These are phyloP conservation scores for Aphanomyces astaci DNA, from an alignment of 352 stramenopile species.

Conservation along the genomic window DNA sequence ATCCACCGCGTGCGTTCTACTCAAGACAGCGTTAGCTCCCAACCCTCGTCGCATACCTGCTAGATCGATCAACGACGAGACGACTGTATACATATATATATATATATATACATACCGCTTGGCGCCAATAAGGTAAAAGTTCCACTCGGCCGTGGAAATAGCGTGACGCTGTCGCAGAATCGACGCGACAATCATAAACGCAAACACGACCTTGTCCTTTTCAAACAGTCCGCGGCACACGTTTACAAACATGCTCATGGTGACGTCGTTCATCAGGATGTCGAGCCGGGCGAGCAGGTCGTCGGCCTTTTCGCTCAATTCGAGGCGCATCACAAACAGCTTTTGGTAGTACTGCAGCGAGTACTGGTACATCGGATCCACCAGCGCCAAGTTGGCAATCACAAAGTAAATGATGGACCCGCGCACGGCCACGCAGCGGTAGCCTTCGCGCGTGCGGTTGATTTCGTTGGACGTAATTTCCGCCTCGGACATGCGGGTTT, in stretches of 20 bases:
- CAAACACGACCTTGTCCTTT: slow-evolving; percentile 93
- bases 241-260: slow-evolving; percentile 90
- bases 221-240: slow-evolving; percentile 92
- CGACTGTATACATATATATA: too few species aligned
- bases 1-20: slow-evolving; percentile 21
- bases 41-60: too few species aligned
- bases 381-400: slow-evolving; percentile 84
- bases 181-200: slow-evolving; percentile 88
- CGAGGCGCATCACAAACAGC: slow-evolving; percentile 84
- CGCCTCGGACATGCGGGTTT: slow-evolving; percentile 81
- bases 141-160: slow-evolving; percentile 75
- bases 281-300: slow-evolving; percentile 71
- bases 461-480: slow-evolving; percentile 88
- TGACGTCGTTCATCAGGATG: slow-evolving; percentile 89
- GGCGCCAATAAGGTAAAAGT: slow-evolving; percentile 84
- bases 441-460: slow-evolving; percentile 84
- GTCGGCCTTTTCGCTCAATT: slow-evolving; percentile 75
- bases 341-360: slow-evolving; percentile 92
- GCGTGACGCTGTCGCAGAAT: slow-evolving; percentile 72
- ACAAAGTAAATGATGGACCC: slow-evolving; percentile 93
- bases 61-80: too few species aligned
- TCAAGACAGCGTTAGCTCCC: too few species aligned
- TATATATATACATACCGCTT: slow-evolving; percentile 34
- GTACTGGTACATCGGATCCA: slow-evolving; percentile 94
- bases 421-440: slow-evolving; percentile 83